phyloP scores from a whole-genome alignment of 1,284 basidiomycete genomes.

The Pseudozyma tsukubaensis region DNA sequence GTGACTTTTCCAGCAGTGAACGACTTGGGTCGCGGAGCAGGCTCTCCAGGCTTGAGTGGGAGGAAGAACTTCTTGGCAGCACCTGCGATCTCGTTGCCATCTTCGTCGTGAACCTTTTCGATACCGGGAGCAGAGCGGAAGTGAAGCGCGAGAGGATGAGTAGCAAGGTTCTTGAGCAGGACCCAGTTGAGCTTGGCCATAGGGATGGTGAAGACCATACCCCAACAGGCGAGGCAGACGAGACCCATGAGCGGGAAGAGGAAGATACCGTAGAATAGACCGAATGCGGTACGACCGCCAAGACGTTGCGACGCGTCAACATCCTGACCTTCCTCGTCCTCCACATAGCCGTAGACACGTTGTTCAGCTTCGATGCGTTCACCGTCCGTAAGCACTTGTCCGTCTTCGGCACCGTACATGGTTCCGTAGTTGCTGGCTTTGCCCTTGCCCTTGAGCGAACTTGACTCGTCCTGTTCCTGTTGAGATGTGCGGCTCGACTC shows the following conservation, averaged over 20 bases:
- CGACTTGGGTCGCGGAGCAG: constrained; percentile 68
- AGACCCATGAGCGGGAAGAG: constrained; percentile 84
- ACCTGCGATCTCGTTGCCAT: constrained; percentile 62
- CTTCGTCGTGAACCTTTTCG: constrained; percentile 43
- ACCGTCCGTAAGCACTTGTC: constrained; percentile 31
- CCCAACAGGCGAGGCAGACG: constrained; percentile 85
- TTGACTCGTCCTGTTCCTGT: constrained; percentile 42
- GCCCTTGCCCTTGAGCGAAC: constrained; percentile 51
- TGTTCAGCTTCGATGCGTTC: constrained; percentile 57
- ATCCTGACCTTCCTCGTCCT: constrained; percentile 58
- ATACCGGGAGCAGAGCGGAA: constrained; percentile 76
- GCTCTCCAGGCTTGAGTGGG: constrained; percentile 69
- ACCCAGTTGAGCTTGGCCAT: constrained; percentile 98
- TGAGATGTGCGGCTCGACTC: constrained; percentile 32
- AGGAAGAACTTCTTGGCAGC: constrained; percentile 46
- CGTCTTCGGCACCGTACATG: constrained; percentile 26
- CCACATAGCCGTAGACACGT: constrained; percentile 64
- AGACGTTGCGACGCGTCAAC: constrained; percentile 51
- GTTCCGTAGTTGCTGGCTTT: constrained; percentile 40
- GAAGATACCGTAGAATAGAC: constrained; percentile 81
- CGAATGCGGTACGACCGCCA: constrained; percentile 59
- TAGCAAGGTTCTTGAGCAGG: constrained; percentile 83
- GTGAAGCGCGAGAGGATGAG: constrained; percentile 84
- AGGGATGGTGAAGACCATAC: constrained; percentile 89
- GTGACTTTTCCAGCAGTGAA: constrained; percentile 71